Conservation (phyloP, 2,329 filamentous ascomycete genomes). For the Rhynchosporium agropyri region DNA sequence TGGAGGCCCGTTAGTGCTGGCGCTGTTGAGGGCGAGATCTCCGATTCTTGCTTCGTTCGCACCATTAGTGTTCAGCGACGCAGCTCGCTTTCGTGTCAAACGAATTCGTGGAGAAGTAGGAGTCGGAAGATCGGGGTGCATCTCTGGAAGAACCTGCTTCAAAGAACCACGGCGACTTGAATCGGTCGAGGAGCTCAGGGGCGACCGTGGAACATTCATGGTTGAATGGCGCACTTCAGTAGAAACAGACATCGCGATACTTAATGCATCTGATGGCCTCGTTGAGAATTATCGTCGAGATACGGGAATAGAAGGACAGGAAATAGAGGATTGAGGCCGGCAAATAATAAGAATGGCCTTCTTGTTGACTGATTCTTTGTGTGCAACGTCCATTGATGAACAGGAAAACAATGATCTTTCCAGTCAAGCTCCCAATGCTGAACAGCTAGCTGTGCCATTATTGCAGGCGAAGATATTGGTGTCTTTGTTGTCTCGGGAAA, state of each 20-base stretch:
- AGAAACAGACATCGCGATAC: conserved; percentile 35
- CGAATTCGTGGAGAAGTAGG: conserved; percentile 36
- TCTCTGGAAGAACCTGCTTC: conserved; percentile 34
- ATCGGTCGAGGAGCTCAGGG: conserved; percentile 38
- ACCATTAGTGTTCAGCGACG: conserved; percentile 38
- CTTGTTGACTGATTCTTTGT: conserved; percentile 42
- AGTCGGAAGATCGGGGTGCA: conserved; percentile 32
- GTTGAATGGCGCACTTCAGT: conserved; percentile 26
- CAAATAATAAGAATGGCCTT: conserved; percentile 39
- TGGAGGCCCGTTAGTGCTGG: conserved; percentile 32
- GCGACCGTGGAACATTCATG: conserved; percentile 34
- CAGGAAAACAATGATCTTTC: conserved; percentile 41
- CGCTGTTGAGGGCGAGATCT: conserved; percentile 39
- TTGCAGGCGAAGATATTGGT: conserved; percentile 34
- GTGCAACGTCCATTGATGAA: conserved; percentile 38
- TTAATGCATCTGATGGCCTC: conserved; percentile 21
- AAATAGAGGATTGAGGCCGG: conserved; percentile 29
- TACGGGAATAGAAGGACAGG: conserved; percentile 25
- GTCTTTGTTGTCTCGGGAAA: conserved; percentile 44
- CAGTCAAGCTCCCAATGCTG: conserved; percentile 32
- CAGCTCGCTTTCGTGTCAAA: conserved; percentile 42
- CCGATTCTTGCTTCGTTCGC: conserved; percentile 38
- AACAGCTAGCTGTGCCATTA: conserved; percentile 38
- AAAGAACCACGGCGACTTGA: conserved; percentile 37
- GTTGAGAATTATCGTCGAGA: conserved; percentile 19